phyloP scores from a whole-genome alignment of 2,329 filamentous ascomycete genomes.

The Trichophyton equinum region DNA sequence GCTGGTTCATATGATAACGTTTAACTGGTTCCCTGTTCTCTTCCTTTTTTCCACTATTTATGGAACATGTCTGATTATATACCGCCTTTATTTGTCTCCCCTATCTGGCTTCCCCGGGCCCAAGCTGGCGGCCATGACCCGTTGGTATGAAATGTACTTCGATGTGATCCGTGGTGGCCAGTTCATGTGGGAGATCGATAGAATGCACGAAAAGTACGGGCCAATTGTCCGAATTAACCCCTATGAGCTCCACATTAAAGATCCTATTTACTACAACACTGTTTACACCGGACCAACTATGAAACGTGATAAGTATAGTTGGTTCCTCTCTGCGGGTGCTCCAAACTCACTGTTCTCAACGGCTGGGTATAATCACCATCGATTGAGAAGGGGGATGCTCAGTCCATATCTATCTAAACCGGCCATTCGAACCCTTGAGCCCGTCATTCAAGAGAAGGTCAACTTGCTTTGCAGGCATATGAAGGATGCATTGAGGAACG shows the following conservation, averaged over 20 bases:
- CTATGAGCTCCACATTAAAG: slow-evolving; percentile 14
- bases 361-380: slow-evolving; percentile 16
- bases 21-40: neutral
- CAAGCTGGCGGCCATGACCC: slow-evolving; percentile 15
- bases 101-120: slow-evolving; percentile 18
- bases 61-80: slow-evolving; percentile 7
- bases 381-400: slow-evolving; percentile 15
- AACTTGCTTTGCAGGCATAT: slow-evolving; percentile 10
- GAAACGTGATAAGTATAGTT: slow-evolving; percentile 14
- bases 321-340: slow-evolving; percentile 12
- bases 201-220: slow-evolving; percentile 15
- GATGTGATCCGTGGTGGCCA: slow-evolving; percentile 11
- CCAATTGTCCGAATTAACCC: slow-evolving; percentile 16
- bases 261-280: slow-evolving; percentile 13
- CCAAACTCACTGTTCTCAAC: slow-evolving; percentile 20
- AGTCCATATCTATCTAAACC: slow-evolving; percentile 17
- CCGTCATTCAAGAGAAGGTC: slow-evolving; percentile 12
- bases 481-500: neutral
- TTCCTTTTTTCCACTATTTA: neutral
- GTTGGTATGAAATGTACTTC: slow-evolving; percentile 15
- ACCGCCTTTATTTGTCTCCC: slow-evolving; percentile 17
- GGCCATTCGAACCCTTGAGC: slow-evolving; percentile 12
- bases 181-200: slow-evolving; percentile 13
- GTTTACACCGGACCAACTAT: slow-evolving; percentile 11
- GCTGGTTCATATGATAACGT: neutral